Base-by-base conservation (phyloP, 1,139 yeast genomes). In the Spathaspora sp. region DNA sequence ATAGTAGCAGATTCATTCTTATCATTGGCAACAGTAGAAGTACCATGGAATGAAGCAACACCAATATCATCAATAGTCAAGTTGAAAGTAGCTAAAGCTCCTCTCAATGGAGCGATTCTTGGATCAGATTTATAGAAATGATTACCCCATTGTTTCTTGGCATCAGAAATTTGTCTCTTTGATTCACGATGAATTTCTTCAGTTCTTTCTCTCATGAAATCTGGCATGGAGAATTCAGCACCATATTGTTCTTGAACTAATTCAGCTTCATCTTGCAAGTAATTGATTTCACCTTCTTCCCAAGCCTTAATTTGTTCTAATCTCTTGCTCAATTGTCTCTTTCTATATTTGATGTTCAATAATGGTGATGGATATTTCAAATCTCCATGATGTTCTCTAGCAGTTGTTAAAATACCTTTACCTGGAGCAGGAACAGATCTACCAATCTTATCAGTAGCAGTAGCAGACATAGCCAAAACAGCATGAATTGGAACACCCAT, bases 381-480 rank as follows among this genome's bases (percentile, higher is more conserved):
- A 61, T 80, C 81, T 58, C 91, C 90, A 59, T 85, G 91, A 64
- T 86, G 83, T 74, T 93, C 99, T 66, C 96, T 87, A 49, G 99
- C 99, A 61, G 97, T 89, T 54, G 99, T 93, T 77, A 93, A 81
- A 59, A 93, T 86, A 85, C 99, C 99, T 77, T 91, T 90, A 70
- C 99, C 99, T 72, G 99, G 99, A 65, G 99, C 99, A 57, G 99
- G 99, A 58, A 93, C 95, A 46, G 98, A 91, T 75, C 97, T 87
- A 65, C 98, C 97, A 70, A 91, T 93, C 84, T 91, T 93, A 70
- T 93, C 99, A 52, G 96, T 83, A 47, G 99, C 99, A 62, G 98
- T 95, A 44, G 97, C 91, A 52, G 97, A 81, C 81, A 91, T 74
- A 47, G 96, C 99, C 61, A 91, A 79, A 56, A 93, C 84, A 72